phyloP scores from a whole-genome alignment of 2,329 filamentous ascomycete genomes.

The Claviceps quebecensis region DNA sequence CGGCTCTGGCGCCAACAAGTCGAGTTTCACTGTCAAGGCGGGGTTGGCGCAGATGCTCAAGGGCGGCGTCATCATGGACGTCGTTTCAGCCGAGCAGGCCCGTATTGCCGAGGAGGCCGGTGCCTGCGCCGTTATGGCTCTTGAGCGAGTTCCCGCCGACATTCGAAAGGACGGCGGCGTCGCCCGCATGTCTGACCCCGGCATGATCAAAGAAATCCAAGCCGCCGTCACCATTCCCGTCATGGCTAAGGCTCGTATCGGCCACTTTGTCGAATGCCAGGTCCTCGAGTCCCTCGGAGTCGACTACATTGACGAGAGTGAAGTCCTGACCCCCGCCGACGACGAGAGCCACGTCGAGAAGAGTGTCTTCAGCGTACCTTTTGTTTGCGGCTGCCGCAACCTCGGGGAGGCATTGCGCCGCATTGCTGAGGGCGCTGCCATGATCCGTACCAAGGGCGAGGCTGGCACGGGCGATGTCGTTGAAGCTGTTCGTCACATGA shows the following conservation, averaged over 20 bases:
- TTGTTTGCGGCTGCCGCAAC: constrained; percentile 93
- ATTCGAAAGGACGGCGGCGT: constrained; percentile 88
- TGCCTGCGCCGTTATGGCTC: constrained; percentile 92
- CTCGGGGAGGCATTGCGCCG: constrained; percentile 83
- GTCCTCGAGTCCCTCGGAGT: constrained; percentile 90
- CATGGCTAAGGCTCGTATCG: constrained; percentile 97
- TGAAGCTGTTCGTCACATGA: constrained; percentile 92
- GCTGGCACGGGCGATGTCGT: constrained; percentile 94
- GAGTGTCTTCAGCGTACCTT: constrained; percentile 65
- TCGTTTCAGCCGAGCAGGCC: constrained; percentile 83
- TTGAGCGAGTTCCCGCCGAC: constrained; percentile 93
- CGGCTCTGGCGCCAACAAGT: constrained; percentile 24
- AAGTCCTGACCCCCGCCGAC: constrained; percentile 93
- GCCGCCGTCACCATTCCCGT: constrained; percentile 89
- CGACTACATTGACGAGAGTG: constrained; percentile 96
- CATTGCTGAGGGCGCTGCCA: constrained; percentile 86
- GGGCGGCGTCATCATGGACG: constrained; percentile 99
- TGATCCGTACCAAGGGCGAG: constrained; percentile 98
- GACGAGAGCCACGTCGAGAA: constrained; percentile 87
- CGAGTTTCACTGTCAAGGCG: constrained; percentile 78
- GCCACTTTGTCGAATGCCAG: constrained; percentile 96
- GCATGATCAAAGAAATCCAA: constrained; percentile 93
- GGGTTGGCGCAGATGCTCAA: constrained; percentile 96
- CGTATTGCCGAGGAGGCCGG: constrained; percentile 96
- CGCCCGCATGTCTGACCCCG: constrained; percentile 89